Base-by-base conservation (phyloP, 768 basidiomycete genomes). In the Russula compacta region DNA sequence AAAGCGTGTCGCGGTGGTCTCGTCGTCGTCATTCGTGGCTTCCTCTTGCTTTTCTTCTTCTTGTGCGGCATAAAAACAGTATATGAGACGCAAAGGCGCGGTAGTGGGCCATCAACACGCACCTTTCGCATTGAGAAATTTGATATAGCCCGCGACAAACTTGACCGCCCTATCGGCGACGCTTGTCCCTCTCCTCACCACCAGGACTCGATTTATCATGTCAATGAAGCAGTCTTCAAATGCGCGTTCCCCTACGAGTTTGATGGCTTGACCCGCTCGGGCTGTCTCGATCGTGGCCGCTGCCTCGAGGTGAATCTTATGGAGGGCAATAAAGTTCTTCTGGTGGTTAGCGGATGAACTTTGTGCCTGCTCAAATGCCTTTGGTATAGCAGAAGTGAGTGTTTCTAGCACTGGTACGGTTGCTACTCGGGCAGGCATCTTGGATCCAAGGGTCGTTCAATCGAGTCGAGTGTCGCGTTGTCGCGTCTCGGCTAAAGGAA, bases 311-410 rank as follows among this genome's bases (percentile, higher is more conserved):
- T 95, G 92, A 44, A 95, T 73, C 71, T 92, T 92, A 76, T 90
- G 78, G 3, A 97, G 80, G 0, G 84, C 83, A 44, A 92, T 85
- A 53, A 86, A 76, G 73, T 97, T 95, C 78, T 97, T 97, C 63
- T 86, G 84, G 72, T 98, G 94, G 71, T 91, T 93, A 9, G 89
- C 84, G 14, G 78, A 72, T 0, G 86, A 83, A 7, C 70, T 74
- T 70, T 94, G 91, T 0, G 79, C 88, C 73, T 95, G 89, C 33
- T 88, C 83, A 63, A 95, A 90, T 47, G 93, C 89, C 38, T 79
- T 82, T 19, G 82, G 80, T 19, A 89, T 67, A 14, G 70, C 68
- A 2, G 66, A 61, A 11, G 70, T 51, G 43, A 73, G 66, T 21
- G 67, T 68, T 17, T 73, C 72, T 9, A 72, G 66, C 39, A 69